phyloP scores from a whole-genome alignment of 768 basidiomycete species.

The Suillus sp. region DNA sequence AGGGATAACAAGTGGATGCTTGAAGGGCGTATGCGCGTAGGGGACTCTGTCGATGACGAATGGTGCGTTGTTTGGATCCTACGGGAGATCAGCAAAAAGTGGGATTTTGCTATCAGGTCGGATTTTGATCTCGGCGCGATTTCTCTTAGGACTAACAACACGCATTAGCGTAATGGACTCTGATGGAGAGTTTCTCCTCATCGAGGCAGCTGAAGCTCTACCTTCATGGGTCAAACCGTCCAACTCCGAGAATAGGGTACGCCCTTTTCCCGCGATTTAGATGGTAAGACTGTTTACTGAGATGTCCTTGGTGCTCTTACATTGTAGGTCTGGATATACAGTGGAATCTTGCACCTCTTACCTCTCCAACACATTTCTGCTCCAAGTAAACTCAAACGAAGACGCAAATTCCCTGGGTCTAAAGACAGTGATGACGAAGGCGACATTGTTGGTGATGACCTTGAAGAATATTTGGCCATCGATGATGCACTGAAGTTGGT shows the following conservation, averaged over 20 bases:
- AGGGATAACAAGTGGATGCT: slow-evolving; percentile 52
- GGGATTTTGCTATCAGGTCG: slow-evolving; percentile 82
- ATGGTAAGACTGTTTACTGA: slow-evolving; percentile 37
- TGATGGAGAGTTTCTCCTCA: slow-evolving; percentile 94
- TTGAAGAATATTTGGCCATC: slow-evolving; percentile 54
- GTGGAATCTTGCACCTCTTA: slow-evolving; percentile 81
- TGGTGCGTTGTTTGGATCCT: slow-evolving; percentile 95
- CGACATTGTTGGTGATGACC: slow-evolving; percentile 38
- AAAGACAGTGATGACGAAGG: slow-evolving; percentile 57
- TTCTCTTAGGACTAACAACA: slow-evolving; percentile 8
- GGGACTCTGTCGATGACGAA: slow-evolving; percentile 97
- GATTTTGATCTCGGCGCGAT: slow-evolving; percentile 24
- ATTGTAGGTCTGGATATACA: slow-evolving; percentile 88
- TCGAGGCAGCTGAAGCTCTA: slow-evolving; percentile 90
- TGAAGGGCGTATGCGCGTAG: slow-evolving; percentile 86
- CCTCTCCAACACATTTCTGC: slow-evolving; percentile 77
- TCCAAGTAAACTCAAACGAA: slow-evolving; percentile 54
- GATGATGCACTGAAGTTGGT: slow-evolving; percentile 68
- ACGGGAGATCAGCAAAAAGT: slow-evolving; percentile 70
- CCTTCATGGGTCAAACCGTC: slow-evolving; percentile 91
- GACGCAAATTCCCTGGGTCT: slow-evolving; percentile 45
- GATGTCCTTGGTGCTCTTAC: slow-evolving; percentile 33
- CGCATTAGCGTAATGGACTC: slow-evolving; percentile 64
- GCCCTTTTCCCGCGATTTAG: slow-evolving; percentile 37
- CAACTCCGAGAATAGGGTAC: slow-evolving; percentile 91